A percentile compares a stretch with the other conserved stretches of the same genome.
phyloP scores from a whole-genome alignment of 768 basidiomycete genomes.

The Coprinopsis marcescibilis region DNA sequence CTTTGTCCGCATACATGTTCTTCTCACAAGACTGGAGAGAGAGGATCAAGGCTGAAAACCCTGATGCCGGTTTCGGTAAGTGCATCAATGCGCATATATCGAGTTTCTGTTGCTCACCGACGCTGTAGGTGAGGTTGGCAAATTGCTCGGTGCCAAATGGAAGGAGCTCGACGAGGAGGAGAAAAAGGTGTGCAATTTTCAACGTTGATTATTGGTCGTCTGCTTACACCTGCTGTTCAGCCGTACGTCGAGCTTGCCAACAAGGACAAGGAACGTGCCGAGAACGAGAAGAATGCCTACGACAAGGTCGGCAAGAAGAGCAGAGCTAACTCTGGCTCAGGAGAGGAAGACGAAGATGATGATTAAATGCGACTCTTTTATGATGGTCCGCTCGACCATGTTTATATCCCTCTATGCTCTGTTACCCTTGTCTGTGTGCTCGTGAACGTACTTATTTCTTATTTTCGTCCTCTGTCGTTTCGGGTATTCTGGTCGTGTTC shows the following conservation, averaged over 20 bases:
- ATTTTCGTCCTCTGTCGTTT: background rate
- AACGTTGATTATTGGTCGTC: background rate
- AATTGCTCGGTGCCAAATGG: conserved; percentile 94
- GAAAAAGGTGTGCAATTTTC: conserved; percentile 67
- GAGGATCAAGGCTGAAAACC: conserved; percentile 93
- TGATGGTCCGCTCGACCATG: conserved; percentile 1
- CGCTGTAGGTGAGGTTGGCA: conserved; percentile 78
- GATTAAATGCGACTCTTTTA: conserved; percentile 19
- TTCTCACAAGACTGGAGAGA: conserved; percentile 96
- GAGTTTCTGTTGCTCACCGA: background rate
- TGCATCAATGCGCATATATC: conserved; percentile 12
- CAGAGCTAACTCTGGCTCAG: conserved; percentile 16
- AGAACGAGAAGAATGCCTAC: conserved; percentile 64
- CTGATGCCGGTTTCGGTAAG: conserved; percentile 87
- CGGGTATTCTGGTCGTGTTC: background rate
- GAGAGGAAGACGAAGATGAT: conserved; percentile 31
- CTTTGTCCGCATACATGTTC: conserved; percentile 98
- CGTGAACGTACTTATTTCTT: background rate
- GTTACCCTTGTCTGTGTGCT: conserved; percentile 1
- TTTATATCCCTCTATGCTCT: conserved; percentile 6
- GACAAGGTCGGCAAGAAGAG: conserved; percentile 23
- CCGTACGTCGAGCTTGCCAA: conserved; percentile 87
- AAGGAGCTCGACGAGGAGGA: conserved; percentile 89
- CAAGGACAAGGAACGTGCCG: conserved; percentile 82
- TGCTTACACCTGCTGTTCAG: conserved; percentile 32